These are phyloP conservation scores for Colletotrichum eremochloae DNA, from an alignment of 2,329 filamentous ascomycete genomes.

Conservation along the genomic window DNA sequence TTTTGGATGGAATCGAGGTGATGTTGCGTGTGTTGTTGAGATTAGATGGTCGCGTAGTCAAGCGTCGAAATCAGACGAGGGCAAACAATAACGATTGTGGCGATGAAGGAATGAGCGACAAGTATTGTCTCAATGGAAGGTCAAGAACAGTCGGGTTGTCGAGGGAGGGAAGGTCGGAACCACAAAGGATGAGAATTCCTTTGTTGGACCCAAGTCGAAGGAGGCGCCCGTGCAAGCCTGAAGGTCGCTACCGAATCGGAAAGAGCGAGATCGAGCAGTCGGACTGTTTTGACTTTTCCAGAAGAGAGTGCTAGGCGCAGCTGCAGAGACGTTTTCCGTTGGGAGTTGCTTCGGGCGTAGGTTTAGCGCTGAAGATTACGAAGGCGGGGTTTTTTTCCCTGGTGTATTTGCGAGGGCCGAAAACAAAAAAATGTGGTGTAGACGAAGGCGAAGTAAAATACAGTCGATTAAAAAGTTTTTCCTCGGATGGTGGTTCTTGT, in stretches of 20 bases:
- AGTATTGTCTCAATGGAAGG: slow-evolving; percentile 24
- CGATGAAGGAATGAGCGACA: slow-evolving; percentile 37
- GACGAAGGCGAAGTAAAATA: slow-evolving; percentile 48
- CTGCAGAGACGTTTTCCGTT: neutral
- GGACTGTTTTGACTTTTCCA: slow-evolving; percentile 6
- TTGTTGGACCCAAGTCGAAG: slow-evolving; percentile 21
- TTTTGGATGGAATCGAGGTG: slow-evolving; percentile 39
- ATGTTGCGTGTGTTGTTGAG: slow-evolving; percentile 25
- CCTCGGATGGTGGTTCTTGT: slow-evolving; percentile 4
- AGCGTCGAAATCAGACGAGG: slow-evolving; percentile 39
- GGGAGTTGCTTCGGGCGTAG: slow-evolving; percentile 7
- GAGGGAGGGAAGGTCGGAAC: slow-evolving; percentile 1
- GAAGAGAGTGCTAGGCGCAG: slow-evolving; percentile 17
- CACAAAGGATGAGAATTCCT: slow-evolving; percentile 32
- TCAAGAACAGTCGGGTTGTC: slow-evolving; percentile 25
- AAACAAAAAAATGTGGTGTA: neutral
- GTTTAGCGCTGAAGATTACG: slow-evolving; percentile 38
- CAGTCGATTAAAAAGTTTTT: slow-evolving; percentile 55
- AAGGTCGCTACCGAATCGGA: slow-evolving; percentile 8
- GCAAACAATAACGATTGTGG: slow-evolving; percentile 33
- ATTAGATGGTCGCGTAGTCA: slow-evolving; percentile 38
- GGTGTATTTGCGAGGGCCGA: slow-evolving; percentile 23
- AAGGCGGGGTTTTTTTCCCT: slow-evolving; percentile 6
- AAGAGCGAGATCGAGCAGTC: slow-evolving; percentile 6
- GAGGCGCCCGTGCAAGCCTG: slow-evolving; percentile 25